Conservation (phyloP, 768 basidiomycete genomes). For the Lactarius indigo region DNA sequence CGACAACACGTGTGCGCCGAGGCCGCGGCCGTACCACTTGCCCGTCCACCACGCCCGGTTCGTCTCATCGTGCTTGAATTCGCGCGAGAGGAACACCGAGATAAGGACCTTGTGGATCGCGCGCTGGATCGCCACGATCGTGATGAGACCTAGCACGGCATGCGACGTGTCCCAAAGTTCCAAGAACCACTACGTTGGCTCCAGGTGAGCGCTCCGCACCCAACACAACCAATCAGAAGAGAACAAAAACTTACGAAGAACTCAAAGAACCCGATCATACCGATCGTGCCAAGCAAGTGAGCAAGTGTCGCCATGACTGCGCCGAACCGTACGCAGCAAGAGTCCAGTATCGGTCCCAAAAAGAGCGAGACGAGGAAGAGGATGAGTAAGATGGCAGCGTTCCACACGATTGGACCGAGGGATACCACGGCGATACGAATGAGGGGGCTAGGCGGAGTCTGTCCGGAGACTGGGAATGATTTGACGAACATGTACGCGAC, state of each 20-base stretch:
- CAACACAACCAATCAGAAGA: not conserved
- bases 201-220: not conserved
- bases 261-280: conserved; percentile 93
- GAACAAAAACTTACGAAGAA: conserved; percentile 71
- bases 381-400: conserved; percentile 80
- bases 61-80: conserved; percentile 98
- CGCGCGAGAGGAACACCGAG: conserved; percentile 89
- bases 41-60: conserved; percentile 99
- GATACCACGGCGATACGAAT: conserved; percentile 92
- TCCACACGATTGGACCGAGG: conserved; percentile 94
- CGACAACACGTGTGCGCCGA: conserved; percentile 88
- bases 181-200: conserved; percentile 74
- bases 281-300: conserved; percentile 76
- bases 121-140: conserved; percentile 86
- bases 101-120: conserved; percentile 94
- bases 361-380: conserved; percentile 89
- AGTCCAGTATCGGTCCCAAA: conserved; percentile 87
- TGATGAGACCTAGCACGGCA: conserved; percentile 88
- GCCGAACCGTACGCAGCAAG: conserved; percentile 84
- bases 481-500: conserved; percentile 93
- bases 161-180: conserved; percentile 97
- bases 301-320: conserved; percentile 90
- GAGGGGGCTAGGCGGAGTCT: conserved; percentile 72
- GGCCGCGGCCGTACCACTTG: conserved; percentile 92
- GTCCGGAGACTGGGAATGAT: conserved; percentile 70